Evolutionary conservation across 164 flowering plant genomes (phyloP), one percentile per base, ranked within the genome.

Genomic region (Pachysandra terminalis): DNA sequence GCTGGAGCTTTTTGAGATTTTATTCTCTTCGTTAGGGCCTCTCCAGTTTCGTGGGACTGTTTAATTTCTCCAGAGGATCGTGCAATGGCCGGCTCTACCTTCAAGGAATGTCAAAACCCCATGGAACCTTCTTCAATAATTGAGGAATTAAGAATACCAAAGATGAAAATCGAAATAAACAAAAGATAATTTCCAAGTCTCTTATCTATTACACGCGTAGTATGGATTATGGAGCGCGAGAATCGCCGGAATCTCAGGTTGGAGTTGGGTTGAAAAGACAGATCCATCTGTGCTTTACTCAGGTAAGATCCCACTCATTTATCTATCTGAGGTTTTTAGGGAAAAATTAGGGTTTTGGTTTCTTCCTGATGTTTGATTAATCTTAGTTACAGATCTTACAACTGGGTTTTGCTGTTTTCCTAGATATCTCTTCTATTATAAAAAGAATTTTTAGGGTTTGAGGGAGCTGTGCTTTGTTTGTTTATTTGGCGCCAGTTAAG

Each of bases 21-120:
- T 63, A 49, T 26, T 32, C 45, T 16, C 25, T 57, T 41, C 56
- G n/a, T 27, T 60, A 24, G 9, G 13, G 49, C 56, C 9, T 60
- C 35, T n/a, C 51, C 1, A 35, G 14, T 27, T 68, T 64, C 21
- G 21, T 56, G 68, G 48, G 28, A n/a, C n/a, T n/a, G n/a, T 64
- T 55, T 16, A 22, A 19, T 63, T 10, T 57, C 35, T 60, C 15
- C 23, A 59, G 17, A 64, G 37, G 74, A 72, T 80, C 81, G 79
- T 83, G 79, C 80, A 54, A 60, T 78, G 83, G 86, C 71, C 79
- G 82, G 80, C 73, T 74, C 68, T 9, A 25, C 32, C 27, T 58
- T 45, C 70, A 52, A 49, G 23, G 40, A 27, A 25, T 49, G 16
- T 24, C 41, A 27, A 59, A 10, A 7, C 61, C 68, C 23, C 66